Evolutionary conservation across 768 basidiomycete genomes (phyloP).

Genomic region (Asterophora lycoperdoides): DNA sequence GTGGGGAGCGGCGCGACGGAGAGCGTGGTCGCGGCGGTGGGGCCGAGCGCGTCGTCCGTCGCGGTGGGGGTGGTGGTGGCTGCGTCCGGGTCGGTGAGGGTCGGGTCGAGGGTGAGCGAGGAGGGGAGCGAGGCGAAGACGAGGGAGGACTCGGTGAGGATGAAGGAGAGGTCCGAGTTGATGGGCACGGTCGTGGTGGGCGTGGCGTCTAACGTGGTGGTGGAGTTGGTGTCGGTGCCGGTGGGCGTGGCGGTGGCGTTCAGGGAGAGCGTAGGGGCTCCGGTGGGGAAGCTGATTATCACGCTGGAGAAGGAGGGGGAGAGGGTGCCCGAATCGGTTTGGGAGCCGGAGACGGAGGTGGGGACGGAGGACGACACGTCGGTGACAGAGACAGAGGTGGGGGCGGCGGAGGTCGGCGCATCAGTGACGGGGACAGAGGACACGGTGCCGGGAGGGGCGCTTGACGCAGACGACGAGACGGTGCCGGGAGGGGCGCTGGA

Average conservation of each 20-base stretch:
- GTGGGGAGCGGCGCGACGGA: conserved; percentile 44
- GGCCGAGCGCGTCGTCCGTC: conserved; percentile 10
- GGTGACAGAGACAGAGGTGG: background rate
- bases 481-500: too few species aligned
- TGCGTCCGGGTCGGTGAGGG: conserved; percentile 42
- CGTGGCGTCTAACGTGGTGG: conserved; percentile 6
- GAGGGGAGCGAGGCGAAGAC: conserved; percentile 33
- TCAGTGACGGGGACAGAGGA: too few species aligned
- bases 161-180: conserved; percentile 39
- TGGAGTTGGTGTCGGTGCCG: background rate
- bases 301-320: conserved; percentile 6
- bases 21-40: conserved; percentile 23
- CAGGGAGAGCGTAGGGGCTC: too few species aligned
- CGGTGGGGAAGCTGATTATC: conserved; percentile 17
- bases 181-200: conserved; percentile 25
- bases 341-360: background rate
- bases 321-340: too few species aligned
- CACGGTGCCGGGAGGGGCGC: too few species aligned
- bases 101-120: conserved; percentile 16
- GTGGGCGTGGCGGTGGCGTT: background rate
- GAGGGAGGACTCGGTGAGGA: conserved; percentile 40
- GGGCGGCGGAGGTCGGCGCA: conserved; percentile 1
- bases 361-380: background rate
- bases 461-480: too few species aligned
- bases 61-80: conserved; percentile 39